Conservation (phyloP, 2,329 filamentous ascomycete species). For the Podosphaera xanthii region DNA sequence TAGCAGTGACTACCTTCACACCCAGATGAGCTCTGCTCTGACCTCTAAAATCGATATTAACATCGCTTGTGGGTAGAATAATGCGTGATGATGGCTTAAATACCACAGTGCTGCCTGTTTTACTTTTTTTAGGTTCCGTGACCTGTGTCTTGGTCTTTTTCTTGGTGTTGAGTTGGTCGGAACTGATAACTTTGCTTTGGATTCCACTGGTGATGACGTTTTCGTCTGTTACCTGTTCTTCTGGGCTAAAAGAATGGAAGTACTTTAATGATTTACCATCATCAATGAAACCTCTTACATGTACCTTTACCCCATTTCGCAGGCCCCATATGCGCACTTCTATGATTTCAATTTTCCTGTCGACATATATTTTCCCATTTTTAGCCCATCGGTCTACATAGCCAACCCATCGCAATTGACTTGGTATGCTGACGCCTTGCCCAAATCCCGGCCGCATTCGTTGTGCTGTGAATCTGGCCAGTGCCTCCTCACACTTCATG, state of each 20-base stretch:
- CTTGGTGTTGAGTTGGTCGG: slow-evolving; percentile 21
- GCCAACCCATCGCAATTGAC: slow-evolving; percentile 64
- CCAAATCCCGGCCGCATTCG: slow-evolving; percentile 83
- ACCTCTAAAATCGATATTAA: slow-evolving; percentile 77
- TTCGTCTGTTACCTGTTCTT: slow-evolving; percentile 49
- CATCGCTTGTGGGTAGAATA: slow-evolving; percentile 55
- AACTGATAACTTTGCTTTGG: slow-evolving; percentile 27
- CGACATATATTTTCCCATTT: slow-evolving; percentile 54
- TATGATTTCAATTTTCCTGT: slow-evolving; percentile 60
- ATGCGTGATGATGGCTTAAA: slow-evolving; percentile 50
- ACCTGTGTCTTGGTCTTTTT: slow-evolving; percentile 5
- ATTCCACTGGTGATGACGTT: neutral
- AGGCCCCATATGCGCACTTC: slow-evolving; percentile 84
- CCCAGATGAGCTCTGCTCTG: slow-evolving; percentile 60
- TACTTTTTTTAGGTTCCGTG: slow-evolving; percentile 2
- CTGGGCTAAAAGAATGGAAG: slow-evolving; percentile 56
- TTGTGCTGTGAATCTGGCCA: slow-evolving; percentile 51
- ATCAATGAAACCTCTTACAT: slow-evolving; percentile 68
- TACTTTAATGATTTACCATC: slow-evolving; percentile 68
- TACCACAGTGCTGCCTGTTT: slow-evolving; percentile 44
- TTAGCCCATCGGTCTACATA: slow-evolving; percentile 78
- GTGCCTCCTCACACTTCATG: slow-evolving; percentile 39
- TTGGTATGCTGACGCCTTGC: slow-evolving; percentile 75
- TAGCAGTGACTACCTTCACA: slow-evolving; percentile 72
- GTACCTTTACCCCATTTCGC: slow-evolving; percentile 67